These are phyloP conservation scores for Epichloe amarillans DNA, from an alignment of 2,329 filamentous ascomycete genomes.

Conservation along the genomic window DNA sequence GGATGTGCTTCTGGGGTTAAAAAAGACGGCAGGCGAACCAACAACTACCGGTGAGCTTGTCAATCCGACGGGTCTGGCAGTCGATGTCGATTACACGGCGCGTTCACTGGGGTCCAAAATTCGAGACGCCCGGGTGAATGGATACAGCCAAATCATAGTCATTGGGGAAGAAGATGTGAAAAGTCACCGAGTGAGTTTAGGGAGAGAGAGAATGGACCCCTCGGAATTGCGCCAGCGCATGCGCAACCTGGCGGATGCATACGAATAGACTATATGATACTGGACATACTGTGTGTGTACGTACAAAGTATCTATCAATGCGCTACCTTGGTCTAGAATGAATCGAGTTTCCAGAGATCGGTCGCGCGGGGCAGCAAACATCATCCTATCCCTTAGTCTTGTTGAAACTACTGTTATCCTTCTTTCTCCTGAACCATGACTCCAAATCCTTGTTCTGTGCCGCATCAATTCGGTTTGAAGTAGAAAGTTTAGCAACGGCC, in stretches of 20 bases:
- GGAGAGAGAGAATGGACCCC: constrained; percentile 28
- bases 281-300: not conserved
- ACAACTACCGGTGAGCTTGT: constrained; percentile 30
- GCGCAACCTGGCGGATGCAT: constrained; percentile 31
- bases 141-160: constrained; percentile 62
- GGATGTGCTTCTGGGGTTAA: constrained; percentile 36
- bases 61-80: constrained; percentile 46
- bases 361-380: not conserved
- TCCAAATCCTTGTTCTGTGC: not conserved
- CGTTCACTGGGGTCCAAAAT: constrained; percentile 56
- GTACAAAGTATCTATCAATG: not conserved
- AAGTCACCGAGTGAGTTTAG: constrained; percentile 37
- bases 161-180: constrained; percentile 54
- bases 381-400: not conserved
- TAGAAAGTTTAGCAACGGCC: not conserved
- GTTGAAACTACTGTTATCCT: not conserved
- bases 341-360: not conserved
- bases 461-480: not conserved
- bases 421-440: not conserved
- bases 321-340: not conserved
- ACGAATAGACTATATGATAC: constrained; percentile 23
- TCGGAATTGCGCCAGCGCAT: constrained; percentile 31
- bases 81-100: constrained; percentile 56
- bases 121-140: constrained; percentile 54
- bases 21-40: constrained; percentile 19